These are phyloP conservation scores for Exophiala xenobiotica DNA, from an alignment of 2,329 filamentous ascomycete genomes.

Conservation along the genomic window DNA sequence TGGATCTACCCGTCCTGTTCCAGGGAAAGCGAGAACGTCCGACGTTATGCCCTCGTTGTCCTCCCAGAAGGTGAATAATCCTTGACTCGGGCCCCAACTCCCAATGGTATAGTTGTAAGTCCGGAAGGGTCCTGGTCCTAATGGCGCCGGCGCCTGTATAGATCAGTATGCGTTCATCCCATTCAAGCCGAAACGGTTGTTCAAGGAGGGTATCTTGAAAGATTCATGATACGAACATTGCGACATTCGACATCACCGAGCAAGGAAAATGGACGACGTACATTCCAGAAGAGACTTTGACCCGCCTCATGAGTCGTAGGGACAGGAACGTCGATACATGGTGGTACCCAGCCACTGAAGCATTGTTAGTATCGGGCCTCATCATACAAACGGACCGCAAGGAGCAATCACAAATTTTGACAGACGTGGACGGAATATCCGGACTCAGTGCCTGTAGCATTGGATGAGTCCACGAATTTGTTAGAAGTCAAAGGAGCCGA, in stretches of 20 bases:
- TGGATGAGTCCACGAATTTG: too few species aligned
- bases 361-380: background rate
- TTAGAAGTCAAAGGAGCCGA: background rate
- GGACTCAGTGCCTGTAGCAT: background rate
- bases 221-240: too few species aligned
- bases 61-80: slow-evolving; percentile 11
- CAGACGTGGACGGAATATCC: slow-evolving; percentile 8
- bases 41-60: slow-evolving; percentile 3
- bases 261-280: background rate
- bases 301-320: background rate
- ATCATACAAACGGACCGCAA: background rate
- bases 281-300: slow-evolving; percentile 6
- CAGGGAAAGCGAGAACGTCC: slow-evolving; percentile 1
- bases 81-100: slow-evolving; percentile 8
- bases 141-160: slow-evolving; percentile 6
- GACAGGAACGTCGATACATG: slow-evolving; percentile 5
- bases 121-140: slow-evolving; percentile 7
- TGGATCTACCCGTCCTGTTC: slow-evolving; percentile 5
- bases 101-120: slow-evolving; percentile 13
- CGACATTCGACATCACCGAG: too few species aligned
- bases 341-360: slow-evolving; percentile 6
- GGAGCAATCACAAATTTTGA: slow-evolving; percentile 8
- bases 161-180: too few species aligned
- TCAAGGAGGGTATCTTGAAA: too few species aligned
- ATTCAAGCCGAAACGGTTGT: too few species aligned